phyloP scores from a whole-genome alignment of 2,329 filamentous ascomycete genomes.

The Colletotrichum sp. region DNA sequence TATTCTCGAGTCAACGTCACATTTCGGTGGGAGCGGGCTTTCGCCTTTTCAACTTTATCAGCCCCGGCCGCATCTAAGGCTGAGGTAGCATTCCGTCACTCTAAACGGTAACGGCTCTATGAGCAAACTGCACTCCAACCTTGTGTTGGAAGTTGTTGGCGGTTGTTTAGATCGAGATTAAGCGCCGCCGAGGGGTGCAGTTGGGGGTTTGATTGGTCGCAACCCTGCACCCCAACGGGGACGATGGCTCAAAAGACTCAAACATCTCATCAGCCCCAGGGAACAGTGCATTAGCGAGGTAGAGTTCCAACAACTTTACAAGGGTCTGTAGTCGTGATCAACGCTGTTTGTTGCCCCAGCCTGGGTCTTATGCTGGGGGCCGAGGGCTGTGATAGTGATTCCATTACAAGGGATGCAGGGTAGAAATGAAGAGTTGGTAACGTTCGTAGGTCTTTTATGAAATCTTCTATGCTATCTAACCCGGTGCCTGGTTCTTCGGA shows the following conservation, averaged over 20 bases:
- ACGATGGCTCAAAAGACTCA: neutral
- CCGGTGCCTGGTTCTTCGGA: neutral
- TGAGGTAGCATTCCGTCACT: neutral
- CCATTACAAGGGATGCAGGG: neutral
- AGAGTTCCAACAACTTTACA: neutral
- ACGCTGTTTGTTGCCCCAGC: neutral
- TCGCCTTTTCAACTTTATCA: neutral
- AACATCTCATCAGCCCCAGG: neutral
- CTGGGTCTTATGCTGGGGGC: neutral
- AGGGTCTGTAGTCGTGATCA: neutral
- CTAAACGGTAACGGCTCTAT: neutral
- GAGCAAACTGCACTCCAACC: neutral
- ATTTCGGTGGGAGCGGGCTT: neutral
- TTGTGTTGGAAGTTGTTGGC: neutral
- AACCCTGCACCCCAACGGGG: neutral
- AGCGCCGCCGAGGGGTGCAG: neutral
- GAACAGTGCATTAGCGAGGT: neutral
- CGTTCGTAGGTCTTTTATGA: neutral
- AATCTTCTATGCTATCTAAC: neutral
- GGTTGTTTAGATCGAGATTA: neutral
- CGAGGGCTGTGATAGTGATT: neutral
- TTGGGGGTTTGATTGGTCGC: neutral
- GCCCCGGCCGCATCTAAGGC: neutral
- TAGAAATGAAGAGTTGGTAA: neutral
- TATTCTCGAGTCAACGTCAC: neutral